Evolutionary conservation across 106 monocot species (phyloP), one percentile per base, ranked within the genome.

Genomic region (Dendrobium catenatum): DNA sequence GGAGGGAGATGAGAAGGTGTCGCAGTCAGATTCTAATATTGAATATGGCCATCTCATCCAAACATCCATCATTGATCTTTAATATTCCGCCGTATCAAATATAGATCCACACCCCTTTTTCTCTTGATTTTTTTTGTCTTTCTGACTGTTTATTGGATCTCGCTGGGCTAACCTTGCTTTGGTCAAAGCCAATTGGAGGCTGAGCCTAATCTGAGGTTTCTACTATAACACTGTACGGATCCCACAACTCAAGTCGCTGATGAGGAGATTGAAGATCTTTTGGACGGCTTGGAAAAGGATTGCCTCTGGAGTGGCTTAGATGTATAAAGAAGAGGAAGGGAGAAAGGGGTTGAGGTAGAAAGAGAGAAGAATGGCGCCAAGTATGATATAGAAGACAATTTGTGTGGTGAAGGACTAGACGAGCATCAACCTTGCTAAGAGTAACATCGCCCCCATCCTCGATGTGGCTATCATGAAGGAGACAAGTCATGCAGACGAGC

Each of bases 401-500:
- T 93, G 98, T 4, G 88, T 89, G 26, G 88, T 99, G 44, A 92
- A 92, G 81, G 89, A 92, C 82, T 85, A 87, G 80, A 89, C 94
- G 26, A 88, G 82, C 84, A 91, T 94, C 47, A 73, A 89, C 20
- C 73, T 94, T 0, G 89, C 91, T 40, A 91, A 87, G 18, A 83
- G 87, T 80, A 84, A 77, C 80, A 79, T 84, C 40, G 85, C 88
- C n/a, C 91, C 94, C 2, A 91, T 91, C 26, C 86, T 94, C 7
- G 94, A 94, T 11, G 94, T 91, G 43, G 91, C 89, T 48, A 82
- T 94, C 44, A 87, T 94, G n/a, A 91, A 90, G 59, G 94, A 91
- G 31, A 94, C 91, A 11, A 85, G 86, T 64, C 92, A 92, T 33
- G 89, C 89, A 24, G 82, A 88, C 68, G 88, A 86, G 55, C 92